Percentiles rank a stretch among this genome's conserved stretches.
Evolutionary conservation across 768 basidiomycete species (phyloP).

Genomic region (Auricularia cornea): DNA sequence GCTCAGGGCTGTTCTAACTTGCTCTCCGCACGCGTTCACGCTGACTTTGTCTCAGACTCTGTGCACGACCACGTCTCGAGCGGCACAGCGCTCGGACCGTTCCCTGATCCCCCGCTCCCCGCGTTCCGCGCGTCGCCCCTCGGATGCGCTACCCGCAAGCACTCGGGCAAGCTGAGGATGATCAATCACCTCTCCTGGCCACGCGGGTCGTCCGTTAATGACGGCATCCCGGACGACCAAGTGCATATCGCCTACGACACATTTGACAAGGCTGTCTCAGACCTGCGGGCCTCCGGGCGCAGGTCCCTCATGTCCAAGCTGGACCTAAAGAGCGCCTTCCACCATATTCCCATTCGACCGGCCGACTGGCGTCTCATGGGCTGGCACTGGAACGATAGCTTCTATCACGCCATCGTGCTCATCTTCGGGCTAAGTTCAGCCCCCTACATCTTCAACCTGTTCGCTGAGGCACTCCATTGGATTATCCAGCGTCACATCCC

Average conservation of each 20-base stretch:
- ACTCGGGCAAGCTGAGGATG: neutral
- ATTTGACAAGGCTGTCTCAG: constrained; percentile 10
- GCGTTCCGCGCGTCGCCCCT: neutral
- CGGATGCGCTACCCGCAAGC: neutral
- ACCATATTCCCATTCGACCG: constrained; percentile 25
- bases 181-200: constrained; percentile 1
- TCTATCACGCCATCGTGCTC: constrained; percentile 25
- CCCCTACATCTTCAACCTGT: constrained; percentile 34
- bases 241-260: constrained; percentile 24
- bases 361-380: constrained; percentile 28
- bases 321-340: constrained; percentile 30
- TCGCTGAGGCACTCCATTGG: constrained; percentile 34
- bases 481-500: constrained; percentile 30
- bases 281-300: constrained; percentile 17
- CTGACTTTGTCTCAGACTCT: neutral
- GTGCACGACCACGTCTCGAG: neutral
- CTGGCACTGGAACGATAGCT: constrained; percentile 19
- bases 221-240: constrained; percentile 14
- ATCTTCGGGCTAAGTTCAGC: constrained; percentile 26
- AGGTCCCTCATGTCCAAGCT: constrained; percentile 27
- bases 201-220: neutral
- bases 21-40: neutral
- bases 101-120: neutral
- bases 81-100: neutral
- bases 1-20: neutral